Evolutionary conservation across 1,139 yeast genomes (phyloP).

Genomic region (Kodamaea anthophila): DNA sequence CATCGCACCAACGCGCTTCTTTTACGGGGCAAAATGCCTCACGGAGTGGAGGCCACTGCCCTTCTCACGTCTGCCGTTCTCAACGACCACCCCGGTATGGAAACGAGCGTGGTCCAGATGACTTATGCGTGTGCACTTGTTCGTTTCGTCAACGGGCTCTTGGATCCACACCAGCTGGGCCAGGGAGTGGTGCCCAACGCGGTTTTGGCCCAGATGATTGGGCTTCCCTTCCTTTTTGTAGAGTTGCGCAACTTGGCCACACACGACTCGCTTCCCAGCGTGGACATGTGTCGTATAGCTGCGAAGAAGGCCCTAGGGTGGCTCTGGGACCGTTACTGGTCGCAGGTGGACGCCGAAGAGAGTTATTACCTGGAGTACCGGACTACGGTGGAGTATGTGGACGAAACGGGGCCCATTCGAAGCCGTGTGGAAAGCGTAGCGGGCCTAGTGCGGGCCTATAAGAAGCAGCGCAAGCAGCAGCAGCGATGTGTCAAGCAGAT

Average conservation of each 20-base stretch:
- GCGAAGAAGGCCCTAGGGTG: slow-evolving; percentile 62
- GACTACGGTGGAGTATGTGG: background rate
- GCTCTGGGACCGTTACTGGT: slow-evolving; percentile 77
- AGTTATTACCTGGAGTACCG: slow-evolving; percentile 18
- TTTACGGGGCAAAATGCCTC: slow-evolving; percentile 41
- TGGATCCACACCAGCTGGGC: slow-evolving; percentile 84
- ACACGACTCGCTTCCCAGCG: slow-evolving; percentile 75
- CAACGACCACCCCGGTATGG: slow-evolving; percentile 12
- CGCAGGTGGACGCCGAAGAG: slow-evolving; percentile 26
- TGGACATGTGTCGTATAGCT: slow-evolving; percentile 57
- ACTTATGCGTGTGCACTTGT: slow-evolving; percentile 74
- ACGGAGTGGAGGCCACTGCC: slow-evolving; percentile 52
- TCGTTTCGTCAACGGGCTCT: slow-evolving; percentile 83
- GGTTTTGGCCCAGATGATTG: slow-evolving; percentile 60
- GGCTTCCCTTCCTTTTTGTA: slow-evolving; percentile 78
- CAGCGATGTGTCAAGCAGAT: slow-evolving; percentile 30
- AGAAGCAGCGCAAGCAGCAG: slow-evolving; percentile 41
- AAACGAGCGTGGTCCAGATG: slow-evolving; percentile 33
- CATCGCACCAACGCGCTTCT: slow-evolving; percentile 39
- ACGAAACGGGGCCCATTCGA: background rate
- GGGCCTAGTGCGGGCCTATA: slow-evolving; percentile 23
- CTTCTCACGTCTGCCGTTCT: slow-evolving; percentile 50
- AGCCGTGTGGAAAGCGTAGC: background rate
- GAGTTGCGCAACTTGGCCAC: slow-evolving; percentile 90
- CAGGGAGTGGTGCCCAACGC: slow-evolving; percentile 75